Evolutionary conservation across 2,329 filamentous ascomycete genomes (phyloP), one percentile per base, ranked within the genome.

Genomic region (Xylaria sp.): DNA sequence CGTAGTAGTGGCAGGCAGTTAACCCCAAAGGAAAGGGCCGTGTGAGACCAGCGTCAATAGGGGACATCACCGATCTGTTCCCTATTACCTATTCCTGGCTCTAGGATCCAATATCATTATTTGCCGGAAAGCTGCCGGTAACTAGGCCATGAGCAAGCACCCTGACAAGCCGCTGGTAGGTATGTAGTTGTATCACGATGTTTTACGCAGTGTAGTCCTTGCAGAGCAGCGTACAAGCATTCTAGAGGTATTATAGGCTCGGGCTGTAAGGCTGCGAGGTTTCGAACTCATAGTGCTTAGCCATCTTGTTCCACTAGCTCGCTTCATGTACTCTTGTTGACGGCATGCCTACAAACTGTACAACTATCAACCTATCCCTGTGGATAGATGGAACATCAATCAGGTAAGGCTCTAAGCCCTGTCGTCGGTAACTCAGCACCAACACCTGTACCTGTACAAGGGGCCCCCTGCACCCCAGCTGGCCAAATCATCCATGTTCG

Each of bases 391-490:
- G 63, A 75, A 74, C 70, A 70, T 70, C 67, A 72, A 39, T 71
- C 73, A 71, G 36, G 62, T 59, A 76, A 76, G 67, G 68, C 69
- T 73, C 71, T 74, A 76, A 76, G 75, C 76, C 76, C 75, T 78
- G 76, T 72, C 73, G 62, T 72, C 74, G 62, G 72, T 69, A 64
- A 69, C 64, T 61, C 70, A 76, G 74, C 66, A 74, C 72, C 75
- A 73, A 73, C 72, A 60, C 21, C 24, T 27, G 34, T 63, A 57
- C 56, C 39, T 32, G 55, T 56, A 75, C 74, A 75, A 72, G 75
- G 75, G 67, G 34, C 19, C 55, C 76, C 75, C 69, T 78, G 76
- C 71, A 78, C 76, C 77, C 76, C 77, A 71, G 73, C 73, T 69
- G 55, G 55, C 74, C 74, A 75, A 77, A 65, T 63, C 73, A 72